These are phyloP conservation scores for Leptomonas seymouri DNA, from an alignment of 208 protist genomes.

Conservation along the genomic window DNA sequence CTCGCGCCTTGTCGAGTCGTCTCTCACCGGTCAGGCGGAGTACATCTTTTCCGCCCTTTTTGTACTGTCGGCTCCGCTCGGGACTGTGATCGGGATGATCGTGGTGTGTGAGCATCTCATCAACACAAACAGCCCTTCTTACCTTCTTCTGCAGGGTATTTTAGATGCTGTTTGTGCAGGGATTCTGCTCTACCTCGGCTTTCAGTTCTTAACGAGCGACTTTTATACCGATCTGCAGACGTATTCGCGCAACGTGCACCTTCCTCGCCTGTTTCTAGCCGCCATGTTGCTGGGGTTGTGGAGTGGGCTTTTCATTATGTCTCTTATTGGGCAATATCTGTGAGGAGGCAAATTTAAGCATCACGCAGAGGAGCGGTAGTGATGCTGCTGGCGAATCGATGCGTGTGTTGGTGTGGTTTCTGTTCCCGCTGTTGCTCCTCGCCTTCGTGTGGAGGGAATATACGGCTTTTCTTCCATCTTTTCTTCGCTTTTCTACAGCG, in stretches of 20 bases:
- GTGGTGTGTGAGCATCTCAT: constrained; percentile 30
- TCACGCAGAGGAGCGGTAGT: not conserved
- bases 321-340: constrained; percentile 35
- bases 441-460: no score
- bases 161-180: constrained; percentile 58
- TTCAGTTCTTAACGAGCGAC: constrained; percentile 56
- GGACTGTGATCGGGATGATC: constrained; percentile 36
- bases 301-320: constrained; percentile 51
- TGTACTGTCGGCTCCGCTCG: constrained; percentile 57
- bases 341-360: not conserved
- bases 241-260: constrained; percentile 12
- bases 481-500: not conserved
- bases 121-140: constrained; percentile 36
- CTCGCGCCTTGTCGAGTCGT: constrained; percentile 52
- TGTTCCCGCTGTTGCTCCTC: no score
- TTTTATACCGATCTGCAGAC: constrained; percentile 49
- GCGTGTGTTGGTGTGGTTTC: not conserved
- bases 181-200: constrained; percentile 70
- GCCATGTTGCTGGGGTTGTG: constrained; percentile 51
- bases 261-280: constrained; percentile 8
- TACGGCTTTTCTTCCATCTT: not conserved
- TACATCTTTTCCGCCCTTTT: constrained; percentile 46
- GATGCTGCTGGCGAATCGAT: not conserved
- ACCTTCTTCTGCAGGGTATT: constrained; percentile 50
- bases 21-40: constrained; percentile 37